phyloP scores from a whole-genome alignment of 352 stramenopile genomes.

The Lagenidium giganteum region DNA sequence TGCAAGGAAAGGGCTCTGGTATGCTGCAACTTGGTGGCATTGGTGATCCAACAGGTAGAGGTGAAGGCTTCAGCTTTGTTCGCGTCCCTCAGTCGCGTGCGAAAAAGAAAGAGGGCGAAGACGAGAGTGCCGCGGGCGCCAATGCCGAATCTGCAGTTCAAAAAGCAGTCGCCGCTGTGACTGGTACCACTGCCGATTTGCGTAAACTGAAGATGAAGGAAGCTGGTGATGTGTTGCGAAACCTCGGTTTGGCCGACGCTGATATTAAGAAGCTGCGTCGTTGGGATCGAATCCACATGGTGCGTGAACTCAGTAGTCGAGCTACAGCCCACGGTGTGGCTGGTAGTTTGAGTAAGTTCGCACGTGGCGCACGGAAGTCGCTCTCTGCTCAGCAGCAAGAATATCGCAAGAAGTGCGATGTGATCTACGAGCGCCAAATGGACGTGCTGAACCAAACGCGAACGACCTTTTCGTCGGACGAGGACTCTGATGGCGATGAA shows the following conservation, averaged over 20 bases:
- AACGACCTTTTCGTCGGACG: conserved; percentile 67
- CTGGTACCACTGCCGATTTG: conserved; percentile 69
- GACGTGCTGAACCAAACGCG: conserved; percentile 59
- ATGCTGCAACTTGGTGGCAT: conserved; percentile 75
- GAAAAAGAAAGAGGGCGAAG: conserved; percentile 73
- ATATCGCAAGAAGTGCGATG: conserved; percentile 81
- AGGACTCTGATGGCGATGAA: conserved; percentile 69
- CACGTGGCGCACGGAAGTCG: conserved; percentile 61
- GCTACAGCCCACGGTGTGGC: conserved; percentile 60
- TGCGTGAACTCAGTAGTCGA: conserved; percentile 65
- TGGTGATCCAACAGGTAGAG: conserved; percentile 58
- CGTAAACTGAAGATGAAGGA: conserved; percentile 82
- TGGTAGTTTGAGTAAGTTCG: conserved; percentile 65
- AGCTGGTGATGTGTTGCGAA: conserved; percentile 62
- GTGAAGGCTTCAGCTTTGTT: conserved; percentile 75
- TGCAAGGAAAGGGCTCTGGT: conserved; percentile 70
- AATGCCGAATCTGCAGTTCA: conserved; percentile 54
- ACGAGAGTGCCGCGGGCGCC: conserved; percentile 28
- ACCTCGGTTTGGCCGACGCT: conserved; percentile 54
- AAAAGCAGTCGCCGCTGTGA: conserved; percentile 69
- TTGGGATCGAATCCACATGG: conserved; percentile 76
- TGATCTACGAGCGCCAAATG: conserved; percentile 83
- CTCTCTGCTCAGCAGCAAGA: conserved; percentile 81
- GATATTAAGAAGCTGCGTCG: conserved; percentile 74
- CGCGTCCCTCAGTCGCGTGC: conserved; percentile 61